Evolutionary conservation across 2,329 filamentous ascomycete species (phyloP).

Genomic region (Furcasterigmium sp.): DNA sequence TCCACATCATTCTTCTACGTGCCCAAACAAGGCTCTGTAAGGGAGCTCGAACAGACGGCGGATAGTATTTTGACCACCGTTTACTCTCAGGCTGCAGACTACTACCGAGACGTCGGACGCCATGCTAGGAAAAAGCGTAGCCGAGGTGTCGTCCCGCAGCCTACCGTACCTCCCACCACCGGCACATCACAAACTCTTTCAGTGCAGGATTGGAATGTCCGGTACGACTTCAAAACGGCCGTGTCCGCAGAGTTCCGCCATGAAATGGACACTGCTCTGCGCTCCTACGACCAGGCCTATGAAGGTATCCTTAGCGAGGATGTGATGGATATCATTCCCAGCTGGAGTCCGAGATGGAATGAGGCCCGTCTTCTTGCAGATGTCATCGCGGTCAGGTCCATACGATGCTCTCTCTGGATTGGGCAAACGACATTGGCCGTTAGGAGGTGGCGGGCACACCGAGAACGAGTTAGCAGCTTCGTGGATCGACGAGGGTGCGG

Average conservation of each 20-base stretch:
- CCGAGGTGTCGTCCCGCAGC: conserved; percentile 70
- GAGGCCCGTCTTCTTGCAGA: conserved; percentile 88
- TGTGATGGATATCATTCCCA: conserved; percentile 81
- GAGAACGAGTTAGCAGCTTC: conserved; percentile 67
- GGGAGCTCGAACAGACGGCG: conserved; percentile 69
- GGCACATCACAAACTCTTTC: conserved; percentile 85
- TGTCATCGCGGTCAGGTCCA: conserved; percentile 69
- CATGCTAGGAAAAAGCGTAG: conserved; percentile 85
- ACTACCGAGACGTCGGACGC: conserved; percentile 91
- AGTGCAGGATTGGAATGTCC: conserved; percentile 81
- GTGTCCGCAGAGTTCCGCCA: conserved; percentile 89
- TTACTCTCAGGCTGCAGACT: conserved; percentile 74
- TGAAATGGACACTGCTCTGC: conserved; percentile 81
- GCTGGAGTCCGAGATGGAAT: conserved; percentile 86
- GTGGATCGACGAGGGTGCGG: conserved; percentile 81
- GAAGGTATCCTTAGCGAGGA: conserved; percentile 77
- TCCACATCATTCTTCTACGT: conserved; percentile 82
- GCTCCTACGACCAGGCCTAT: conserved; percentile 84
- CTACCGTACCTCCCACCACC: conserved; percentile 74
- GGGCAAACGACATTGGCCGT: conserved; percentile 75
- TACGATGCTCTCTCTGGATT: conserved; percentile 79
- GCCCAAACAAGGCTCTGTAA: conserved; percentile 64
- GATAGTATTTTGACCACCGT: conserved; percentile 67
- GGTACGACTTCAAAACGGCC: conserved; percentile 91
- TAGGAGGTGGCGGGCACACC: conserved; percentile 74